phyloP scores from a whole-genome alignment of 805 yeast genomes.

The Candida easanensis region DNA sequence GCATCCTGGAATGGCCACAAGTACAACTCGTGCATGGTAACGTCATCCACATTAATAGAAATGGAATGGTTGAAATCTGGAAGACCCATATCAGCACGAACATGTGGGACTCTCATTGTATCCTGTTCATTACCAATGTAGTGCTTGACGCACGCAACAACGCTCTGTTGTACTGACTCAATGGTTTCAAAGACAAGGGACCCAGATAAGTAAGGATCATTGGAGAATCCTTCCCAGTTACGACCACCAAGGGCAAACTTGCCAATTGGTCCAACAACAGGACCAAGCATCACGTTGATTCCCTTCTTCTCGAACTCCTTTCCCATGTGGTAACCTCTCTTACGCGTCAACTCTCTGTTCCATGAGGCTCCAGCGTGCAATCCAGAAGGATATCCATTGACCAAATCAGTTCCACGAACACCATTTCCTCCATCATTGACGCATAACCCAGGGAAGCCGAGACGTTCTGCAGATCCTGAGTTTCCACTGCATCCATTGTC shows the following conservation, averaged over 20 bases:
- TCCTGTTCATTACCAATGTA: conserved; percentile 11
- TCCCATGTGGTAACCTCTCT: conserved; percentile 10
- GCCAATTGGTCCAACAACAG: conserved; percentile 10
- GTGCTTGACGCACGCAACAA: conserved; percentile 8
- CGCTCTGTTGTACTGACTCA: conserved; percentile 3
- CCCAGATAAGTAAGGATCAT: conserved; percentile 9
- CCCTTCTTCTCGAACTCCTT: conserved; percentile 8
- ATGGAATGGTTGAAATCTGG: conserved; percentile 5
- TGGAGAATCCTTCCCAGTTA: conserved; percentile 13
- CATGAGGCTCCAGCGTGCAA: conserved; percentile 10
- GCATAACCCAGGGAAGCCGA: conserved; percentile 10
- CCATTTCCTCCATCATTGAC: conserved; percentile 8
- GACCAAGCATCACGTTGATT: conserved; percentile 6
- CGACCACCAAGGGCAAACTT: conserved; percentile 8
- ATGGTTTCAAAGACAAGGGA: conserved; percentile 4
- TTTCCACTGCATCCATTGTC: conserved; percentile 4
- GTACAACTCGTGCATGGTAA: conserved; percentile 9
- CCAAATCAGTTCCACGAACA: conserved; percentile 10
- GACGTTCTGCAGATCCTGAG: conserved; percentile 6
- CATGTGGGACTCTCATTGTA: conserved; percentile 6
- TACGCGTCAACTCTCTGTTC: conserved; percentile 5
- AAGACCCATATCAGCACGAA: too few relatives aligned
- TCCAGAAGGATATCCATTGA: conserved; percentile 8
- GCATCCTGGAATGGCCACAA: conserved; percentile 12
- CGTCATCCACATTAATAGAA: conserved; percentile 4